Percentiles rank a stretch among this genome's conserved stretches.
These are phyloP conservation scores for Boeremia exigua DNA, from an alignment of 2,329 filamentous ascomycete genomes.

Conservation along the genomic window DNA sequence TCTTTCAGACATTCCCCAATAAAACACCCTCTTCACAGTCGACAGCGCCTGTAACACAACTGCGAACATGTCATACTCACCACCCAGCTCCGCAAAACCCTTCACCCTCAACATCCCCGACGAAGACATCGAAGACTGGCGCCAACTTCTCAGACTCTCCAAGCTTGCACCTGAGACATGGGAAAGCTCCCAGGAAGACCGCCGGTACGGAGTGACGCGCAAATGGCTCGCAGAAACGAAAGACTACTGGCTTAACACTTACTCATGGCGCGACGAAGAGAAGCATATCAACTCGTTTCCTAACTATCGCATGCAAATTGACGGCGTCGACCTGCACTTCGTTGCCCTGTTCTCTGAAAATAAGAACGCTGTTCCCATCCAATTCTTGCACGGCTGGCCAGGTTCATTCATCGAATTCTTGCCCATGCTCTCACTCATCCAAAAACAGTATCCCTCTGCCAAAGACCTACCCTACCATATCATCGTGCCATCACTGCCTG, in stretches of 20 bases:
- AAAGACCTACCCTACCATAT: conserved; percentile 63
- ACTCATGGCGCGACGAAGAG: conserved; percentile 49
- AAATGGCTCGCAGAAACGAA: conserved; percentile 46
- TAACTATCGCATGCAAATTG: conserved; percentile 57
- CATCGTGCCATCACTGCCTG: conserved; percentile 63
- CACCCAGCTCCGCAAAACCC: conserved; percentile 36
- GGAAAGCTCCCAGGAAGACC: conserved; percentile 35
- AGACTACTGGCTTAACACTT: conserved; percentile 47
- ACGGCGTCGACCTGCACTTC: conserved; percentile 59
- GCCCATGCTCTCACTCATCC: conserved; percentile 56
- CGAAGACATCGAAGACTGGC: conserved; percentile 42
- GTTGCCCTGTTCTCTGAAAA: conserved; percentile 62
- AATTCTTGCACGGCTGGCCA: conserved; percentile 65
- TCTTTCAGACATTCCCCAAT: neutral
- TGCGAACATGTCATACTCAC: conserved; percentile 41
- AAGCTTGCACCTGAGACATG: conserved; percentile 42
- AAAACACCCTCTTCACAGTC: neutral
- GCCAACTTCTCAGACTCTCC: conserved; percentile 45
- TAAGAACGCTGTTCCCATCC: conserved; percentile 59
- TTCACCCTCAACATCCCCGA: conserved; percentile 45
- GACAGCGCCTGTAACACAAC: neutral
- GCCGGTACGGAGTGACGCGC: conserved; percentile 38
- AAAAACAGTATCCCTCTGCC: conserved; percentile 54
- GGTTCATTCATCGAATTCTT: conserved; percentile 64
- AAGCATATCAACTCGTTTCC: conserved; percentile 59